These are phyloP conservation scores for Sungouiella blattae DNA, from an alignment of 805 yeast species.

Conservation along the genomic window DNA sequence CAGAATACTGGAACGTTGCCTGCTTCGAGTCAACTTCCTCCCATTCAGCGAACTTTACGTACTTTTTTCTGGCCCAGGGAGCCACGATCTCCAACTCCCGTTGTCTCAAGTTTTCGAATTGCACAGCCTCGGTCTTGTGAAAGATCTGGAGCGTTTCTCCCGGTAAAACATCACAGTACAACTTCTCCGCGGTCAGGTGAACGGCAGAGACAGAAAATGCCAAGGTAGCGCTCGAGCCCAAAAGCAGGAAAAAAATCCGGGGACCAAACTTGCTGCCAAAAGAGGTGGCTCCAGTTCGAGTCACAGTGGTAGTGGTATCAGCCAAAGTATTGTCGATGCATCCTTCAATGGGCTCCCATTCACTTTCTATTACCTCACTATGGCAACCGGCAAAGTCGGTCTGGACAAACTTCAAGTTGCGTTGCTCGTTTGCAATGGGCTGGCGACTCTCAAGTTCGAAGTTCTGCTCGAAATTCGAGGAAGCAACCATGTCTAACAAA, in stretches of 20 bases:
- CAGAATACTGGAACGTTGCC: background rate
- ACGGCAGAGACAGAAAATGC: background rate
- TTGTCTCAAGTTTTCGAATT: background rate
- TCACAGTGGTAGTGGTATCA: too few relatives aligned
- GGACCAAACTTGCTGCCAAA: too few relatives aligned
- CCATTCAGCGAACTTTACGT: background rate
- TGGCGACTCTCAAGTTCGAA: background rate
- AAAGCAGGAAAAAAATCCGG: slow-evolving; percentile 1
- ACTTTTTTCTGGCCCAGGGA: background rate
- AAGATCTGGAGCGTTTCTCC: slow-evolving; percentile 13
- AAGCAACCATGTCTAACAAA: background rate
- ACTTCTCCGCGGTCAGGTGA: slow-evolving; percentile 3
- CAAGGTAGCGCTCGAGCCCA: slow-evolving; percentile 1
- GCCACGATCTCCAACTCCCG: background rate
- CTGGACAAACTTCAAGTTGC: slow-evolving; percentile 4
- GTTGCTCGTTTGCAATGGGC: background rate
- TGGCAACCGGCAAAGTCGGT: slow-evolving; percentile 1
- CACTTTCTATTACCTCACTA: background rate
- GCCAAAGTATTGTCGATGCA: slow-evolving; percentile 12
- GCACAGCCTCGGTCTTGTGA: background rate
- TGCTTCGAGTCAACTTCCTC: background rate
- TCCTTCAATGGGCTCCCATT: slow-evolving; percentile 7
- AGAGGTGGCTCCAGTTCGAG: too few relatives aligned
- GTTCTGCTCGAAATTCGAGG: background rate
- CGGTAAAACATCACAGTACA: slow-evolving; percentile 10